A percentile compares a stretch with the other conserved stretches of the same genome.
Conservation (phyloP, 2,329 filamentous ascomycete genomes). For the Elsinoe arachidis region DNA sequence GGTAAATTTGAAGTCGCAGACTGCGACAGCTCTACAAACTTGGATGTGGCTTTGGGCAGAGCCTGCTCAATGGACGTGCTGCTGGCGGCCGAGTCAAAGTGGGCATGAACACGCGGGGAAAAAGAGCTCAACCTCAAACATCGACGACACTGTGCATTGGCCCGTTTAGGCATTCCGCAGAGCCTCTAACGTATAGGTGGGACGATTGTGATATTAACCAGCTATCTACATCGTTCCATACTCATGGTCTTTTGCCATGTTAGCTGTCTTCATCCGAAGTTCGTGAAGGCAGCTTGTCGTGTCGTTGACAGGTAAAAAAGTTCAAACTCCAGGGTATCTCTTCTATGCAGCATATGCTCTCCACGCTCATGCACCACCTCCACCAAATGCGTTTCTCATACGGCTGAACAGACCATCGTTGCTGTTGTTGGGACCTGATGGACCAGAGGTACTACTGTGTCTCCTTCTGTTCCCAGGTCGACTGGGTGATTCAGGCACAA, state of each 20-base stretch:
- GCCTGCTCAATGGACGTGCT: constrained; percentile 7
- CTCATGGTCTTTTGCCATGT: background rate
- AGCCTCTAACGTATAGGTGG: background rate
- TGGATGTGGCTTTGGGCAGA: constrained; percentile 10
- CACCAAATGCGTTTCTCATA: constrained; percentile 28
- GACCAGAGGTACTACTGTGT: constrained; percentile 9
- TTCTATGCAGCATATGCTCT: background rate
- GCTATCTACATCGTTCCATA: background rate
- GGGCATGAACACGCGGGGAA: constrained; percentile 7
- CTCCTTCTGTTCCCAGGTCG: constrained; percentile 1
- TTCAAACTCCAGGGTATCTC: constrained; percentile 5
- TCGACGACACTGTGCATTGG: background rate
- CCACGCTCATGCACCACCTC: constrained; percentile 13
- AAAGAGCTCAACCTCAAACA: background rate
- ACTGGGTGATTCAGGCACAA: constrained; percentile 18
- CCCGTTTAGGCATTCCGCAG: background rate
- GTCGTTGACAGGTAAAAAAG: background rate
- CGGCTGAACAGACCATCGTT: constrained; percentile 23
- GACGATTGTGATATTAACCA: background rate
- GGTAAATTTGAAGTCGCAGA: background rate
- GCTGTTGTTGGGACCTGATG: constrained; percentile 2
- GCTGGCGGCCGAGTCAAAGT: background rate
- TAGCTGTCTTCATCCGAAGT: background rate
- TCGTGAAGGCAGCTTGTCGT: background rate
- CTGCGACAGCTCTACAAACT: background rate